These are phyloP conservation scores for Claviceps monticola DNA, from an alignment of 2,329 filamentous ascomycete species.

Conservation along the genomic window DNA sequence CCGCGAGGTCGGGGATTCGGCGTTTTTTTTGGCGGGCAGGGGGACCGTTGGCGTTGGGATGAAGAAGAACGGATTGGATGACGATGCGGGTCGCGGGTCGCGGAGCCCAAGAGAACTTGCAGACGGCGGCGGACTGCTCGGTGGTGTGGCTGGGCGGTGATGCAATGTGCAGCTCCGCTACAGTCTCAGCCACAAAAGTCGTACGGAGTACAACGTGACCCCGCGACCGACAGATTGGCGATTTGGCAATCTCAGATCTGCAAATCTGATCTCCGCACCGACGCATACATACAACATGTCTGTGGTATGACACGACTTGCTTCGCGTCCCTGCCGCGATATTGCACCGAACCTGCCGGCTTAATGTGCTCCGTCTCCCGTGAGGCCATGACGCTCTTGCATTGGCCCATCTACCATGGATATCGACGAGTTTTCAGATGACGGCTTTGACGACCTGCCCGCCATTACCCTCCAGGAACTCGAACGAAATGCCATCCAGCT, in stretches of 20 bases:
- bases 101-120: neutral
- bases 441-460: conserved; percentile 46
- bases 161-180: neutral
- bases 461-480: conserved; percentile 44
- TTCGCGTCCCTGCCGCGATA: neutral
- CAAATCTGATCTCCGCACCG: neutral
- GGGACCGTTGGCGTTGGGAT: neutral
- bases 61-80: neutral
- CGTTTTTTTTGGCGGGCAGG: neutral
- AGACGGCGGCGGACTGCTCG: too few relatives aligned
- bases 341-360: neutral
- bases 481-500: conserved; percentile 49
- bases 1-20: conserved; percentile 1
- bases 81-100: conserved; percentile 5
- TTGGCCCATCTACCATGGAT: conserved; percentile 19
- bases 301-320: neutral
- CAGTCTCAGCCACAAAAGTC: neutral
- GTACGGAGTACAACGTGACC: conserved; percentile 3
- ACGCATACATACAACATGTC: too few relatives aligned
- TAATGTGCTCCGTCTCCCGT: neutral
- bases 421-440: conserved; percentile 50
- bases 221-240: conserved; percentile 8
- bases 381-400: conserved; percentile 7
- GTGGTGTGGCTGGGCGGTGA: too few relatives aligned
- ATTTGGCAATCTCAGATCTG: neutral